A percentile compares a stretch with the other conserved stretches of the same genome.
Evolutionary conservation across 176 grass and related monocot species (phyloP).

Genomic region (Cocos nucifera): DNA sequence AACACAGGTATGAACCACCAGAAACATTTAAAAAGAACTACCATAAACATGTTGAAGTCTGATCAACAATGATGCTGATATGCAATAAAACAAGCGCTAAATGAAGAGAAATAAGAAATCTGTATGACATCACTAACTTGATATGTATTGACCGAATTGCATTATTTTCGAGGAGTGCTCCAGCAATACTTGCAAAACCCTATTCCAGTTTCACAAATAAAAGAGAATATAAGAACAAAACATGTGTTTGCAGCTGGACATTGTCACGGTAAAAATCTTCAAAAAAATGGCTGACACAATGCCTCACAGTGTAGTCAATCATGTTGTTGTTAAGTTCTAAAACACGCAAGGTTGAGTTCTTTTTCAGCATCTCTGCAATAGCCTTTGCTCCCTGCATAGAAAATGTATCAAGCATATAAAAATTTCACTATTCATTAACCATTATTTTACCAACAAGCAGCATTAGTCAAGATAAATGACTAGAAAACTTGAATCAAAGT

Average conservation of each 20-base stretch:
- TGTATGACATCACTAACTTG: conserved; percentile 58
- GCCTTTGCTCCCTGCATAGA: conserved; percentile 72
- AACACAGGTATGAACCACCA: not conserved
- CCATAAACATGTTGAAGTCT: too few relatives aligned
- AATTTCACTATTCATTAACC: not conserved
- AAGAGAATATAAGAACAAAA: conserved; percentile 3
- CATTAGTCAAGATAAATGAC: too few relatives aligned
- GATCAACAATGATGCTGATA: not conserved
- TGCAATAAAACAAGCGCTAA: not conserved
- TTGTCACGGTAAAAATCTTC: not conserved
- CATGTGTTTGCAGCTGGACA: not conserved
- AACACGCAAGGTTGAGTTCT: conserved; percentile 68
- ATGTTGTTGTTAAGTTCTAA: conserved; percentile 88
- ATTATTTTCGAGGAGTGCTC: conserved; percentile 87
- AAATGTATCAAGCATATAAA: conserved; percentile 8
- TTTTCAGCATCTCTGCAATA: conserved; percentile 78
- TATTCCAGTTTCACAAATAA: conserved; percentile 31
- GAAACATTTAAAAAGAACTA: too few relatives aligned
- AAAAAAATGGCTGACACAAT: conserved; percentile 12
- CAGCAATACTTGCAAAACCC: conserved; percentile 92
- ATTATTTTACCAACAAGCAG: too few relatives aligned
- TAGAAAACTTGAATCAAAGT: not conserved
- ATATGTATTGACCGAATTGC: conserved; percentile 71
- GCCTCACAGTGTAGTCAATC: conserved; percentile 78
- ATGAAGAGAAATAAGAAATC: not conserved